phyloP scores from a whole-genome alignment of 257 asterid species.

The Nicotiana tabacum region DNA sequence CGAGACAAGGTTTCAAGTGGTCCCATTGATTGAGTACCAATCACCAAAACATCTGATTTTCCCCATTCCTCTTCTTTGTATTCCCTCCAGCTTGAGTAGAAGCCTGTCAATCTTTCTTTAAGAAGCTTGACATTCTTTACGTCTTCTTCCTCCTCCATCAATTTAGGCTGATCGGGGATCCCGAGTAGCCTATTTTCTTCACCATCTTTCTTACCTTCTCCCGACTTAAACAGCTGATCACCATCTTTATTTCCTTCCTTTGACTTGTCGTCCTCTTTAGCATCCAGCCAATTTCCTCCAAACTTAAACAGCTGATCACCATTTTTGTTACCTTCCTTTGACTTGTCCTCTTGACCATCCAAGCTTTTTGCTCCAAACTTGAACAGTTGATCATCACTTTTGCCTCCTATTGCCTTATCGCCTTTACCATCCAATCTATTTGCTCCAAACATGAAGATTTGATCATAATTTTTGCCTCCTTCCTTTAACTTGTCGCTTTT shows the following conservation, averaged over 20 bases:
- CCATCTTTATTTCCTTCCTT: neutral
- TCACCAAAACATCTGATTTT: slow-evolving; percentile 9
- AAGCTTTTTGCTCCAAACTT: neutral
- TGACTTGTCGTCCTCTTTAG: neutral
- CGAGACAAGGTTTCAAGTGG: neutral
- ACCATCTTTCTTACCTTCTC: neutral
- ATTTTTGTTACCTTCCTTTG: neutral
- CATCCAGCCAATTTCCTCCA: neutral
- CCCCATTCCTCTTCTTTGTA: slow-evolving; percentile 12
- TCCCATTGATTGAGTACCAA: neutral
- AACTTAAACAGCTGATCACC: neutral
- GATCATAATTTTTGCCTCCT: neutral
- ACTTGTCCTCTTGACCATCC: neutral
- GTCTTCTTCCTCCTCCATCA: neutral
- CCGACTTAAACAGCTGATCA: neutral
- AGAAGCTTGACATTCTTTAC: neutral
- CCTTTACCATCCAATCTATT: neutral
- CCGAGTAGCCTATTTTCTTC: neutral
- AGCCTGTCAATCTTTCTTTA: neutral
- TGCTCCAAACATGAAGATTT: neutral
- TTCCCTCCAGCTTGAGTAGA: slow-evolving; percentile 5
- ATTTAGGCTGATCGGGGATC: neutral
- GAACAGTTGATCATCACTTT: neutral
- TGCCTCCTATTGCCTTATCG: neutral
- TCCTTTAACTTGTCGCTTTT: neutral